Conservation (phyloP, 495 filamentous ascomycete genomes). For the Cercophora newfieldiana region DNA sequence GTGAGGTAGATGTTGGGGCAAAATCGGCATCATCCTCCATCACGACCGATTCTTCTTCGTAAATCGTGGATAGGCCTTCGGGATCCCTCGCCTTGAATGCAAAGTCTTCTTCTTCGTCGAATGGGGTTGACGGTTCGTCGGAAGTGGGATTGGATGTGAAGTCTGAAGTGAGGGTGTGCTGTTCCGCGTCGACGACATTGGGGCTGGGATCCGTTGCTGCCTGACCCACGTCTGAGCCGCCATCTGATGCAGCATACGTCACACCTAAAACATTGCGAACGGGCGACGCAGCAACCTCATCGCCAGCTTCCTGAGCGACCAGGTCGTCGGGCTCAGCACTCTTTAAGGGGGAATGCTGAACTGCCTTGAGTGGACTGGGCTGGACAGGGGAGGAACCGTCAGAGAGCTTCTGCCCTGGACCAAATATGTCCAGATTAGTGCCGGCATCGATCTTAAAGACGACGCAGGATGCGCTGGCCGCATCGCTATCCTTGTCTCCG, state of each 20-base stretch:
- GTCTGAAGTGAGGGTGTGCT: not conserved
- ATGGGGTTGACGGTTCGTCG: not conserved
- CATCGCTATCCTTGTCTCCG: not conserved
- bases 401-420: slow-evolving; percentile 5
- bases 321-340: no score
- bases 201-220: slow-evolving; percentile 19
- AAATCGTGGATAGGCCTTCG: slow-evolving; percentile 34
- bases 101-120: slow-evolving; percentile 9
- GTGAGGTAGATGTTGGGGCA: not conserved
- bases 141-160: not conserved
- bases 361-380: not conserved
- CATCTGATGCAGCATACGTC: slow-evolving; percentile 6
- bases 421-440: slow-evolving; percentile 35
- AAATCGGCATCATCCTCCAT: not conserved
- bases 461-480: not conserved
- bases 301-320: not conserved
- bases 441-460: slow-evolving; percentile 30
- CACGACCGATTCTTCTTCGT: slow-evolving; percentile 29
- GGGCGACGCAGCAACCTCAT: slow-evolving; percentile 2
- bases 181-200: not conserved
- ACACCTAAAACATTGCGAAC: not conserved
- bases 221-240: slow-evolving; percentile 18
- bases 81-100: slow-evolving; percentile 23
- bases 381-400: not conserved
- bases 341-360: not conserved